A percentile compares a stretch with the other conserved stretches of the same genome.
Conservation (phyloP, 306 rosid species). For the Prunus salicina region DNA sequence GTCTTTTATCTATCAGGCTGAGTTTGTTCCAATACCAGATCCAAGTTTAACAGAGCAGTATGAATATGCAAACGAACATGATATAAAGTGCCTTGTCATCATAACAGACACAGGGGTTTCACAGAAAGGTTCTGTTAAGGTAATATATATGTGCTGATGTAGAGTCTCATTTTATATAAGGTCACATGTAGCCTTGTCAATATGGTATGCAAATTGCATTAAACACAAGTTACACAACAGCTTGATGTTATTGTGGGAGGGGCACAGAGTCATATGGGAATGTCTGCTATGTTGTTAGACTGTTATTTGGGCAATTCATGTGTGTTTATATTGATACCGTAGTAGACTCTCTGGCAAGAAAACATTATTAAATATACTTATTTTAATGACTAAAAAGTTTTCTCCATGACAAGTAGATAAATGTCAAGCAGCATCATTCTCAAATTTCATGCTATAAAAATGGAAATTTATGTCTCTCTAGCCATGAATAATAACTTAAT, state of each 20-base stretch:
- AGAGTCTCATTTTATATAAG: background rate
- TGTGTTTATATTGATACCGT: background rate
- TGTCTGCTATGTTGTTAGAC: background rate
- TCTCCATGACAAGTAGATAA: background rate
- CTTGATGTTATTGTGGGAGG: background rate
- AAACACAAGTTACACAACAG: background rate
- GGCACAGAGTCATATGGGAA: background rate
- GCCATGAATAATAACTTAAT: background rate
- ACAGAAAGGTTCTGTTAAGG: slow-evolving; percentile 65
- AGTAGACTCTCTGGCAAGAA: background rate
- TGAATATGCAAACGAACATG: slow-evolving; percentile 91
- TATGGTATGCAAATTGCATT: background rate
- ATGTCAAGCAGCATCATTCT: background rate
- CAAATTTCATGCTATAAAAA: background rate
- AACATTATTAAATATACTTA: background rate
- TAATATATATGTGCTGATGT: slow-evolving; percentile 27
- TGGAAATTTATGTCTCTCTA: background rate
- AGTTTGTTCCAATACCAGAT: slow-evolving; percentile 73
- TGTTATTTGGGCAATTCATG: background rate
- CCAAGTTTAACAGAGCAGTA: slow-evolving; percentile 97
- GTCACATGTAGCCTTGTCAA: background rate
- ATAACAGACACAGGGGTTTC: slow-evolving; percentile 67
- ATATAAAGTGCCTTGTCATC: slow-evolving; percentile 84
- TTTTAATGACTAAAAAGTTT: background rate
- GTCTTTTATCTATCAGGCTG: slow-evolving; percentile 60